A percentile compares a stretch with the other conserved stretches of the same genome.
phyloP scores from a whole-genome alignment of 495 filamentous ascomycete species.

The Podospora australis region DNA sequence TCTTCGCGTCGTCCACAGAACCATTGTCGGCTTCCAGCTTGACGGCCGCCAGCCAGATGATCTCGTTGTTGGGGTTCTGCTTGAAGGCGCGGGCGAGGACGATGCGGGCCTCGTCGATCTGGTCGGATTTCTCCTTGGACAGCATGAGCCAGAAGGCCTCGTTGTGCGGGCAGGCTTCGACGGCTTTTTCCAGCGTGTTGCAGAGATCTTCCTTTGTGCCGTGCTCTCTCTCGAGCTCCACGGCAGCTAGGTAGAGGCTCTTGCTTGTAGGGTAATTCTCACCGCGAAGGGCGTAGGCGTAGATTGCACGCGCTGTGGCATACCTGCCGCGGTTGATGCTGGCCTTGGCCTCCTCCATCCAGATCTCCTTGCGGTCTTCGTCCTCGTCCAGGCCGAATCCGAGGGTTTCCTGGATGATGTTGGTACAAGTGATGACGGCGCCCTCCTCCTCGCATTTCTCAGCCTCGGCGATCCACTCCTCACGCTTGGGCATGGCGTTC shows the following conservation, averaged over 20 bases:
- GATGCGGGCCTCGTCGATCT: conserved; percentile 74
- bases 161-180: conserved; percentile 82
- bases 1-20: conserved; percentile 70
- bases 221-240: conserved; percentile 85
- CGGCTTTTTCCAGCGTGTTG: conserved; percentile 83
- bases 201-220: conserved; percentile 77
- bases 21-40: conserved; percentile 87
- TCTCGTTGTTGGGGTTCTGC: conserved; percentile 90
- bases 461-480: conserved; percentile 94
- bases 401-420: conserved; percentile 87
- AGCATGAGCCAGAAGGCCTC: conserved; percentile 96
- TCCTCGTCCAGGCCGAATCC: conserved; percentile 94
- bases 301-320: conserved; percentile 88
- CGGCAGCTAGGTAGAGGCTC: conserved; percentile 79
- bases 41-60: conserved; percentile 93
- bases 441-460: conserved; percentile 93
- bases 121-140: conserved; percentile 81
- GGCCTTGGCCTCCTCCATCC: conserved; percentile 84
- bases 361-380: conserved; percentile 90
- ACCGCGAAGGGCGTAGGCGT: conserved; percentile 80
- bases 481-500: conserved; percentile 91
- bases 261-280: conserved; percentile 81
- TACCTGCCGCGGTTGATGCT: conserved; percentile 72
- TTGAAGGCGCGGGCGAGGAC: conserved; percentile 85
- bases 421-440: conserved; percentile 74